Base-by-base conservation (phyloP, 1,139 yeast genomes). In the Eremothecium coryli region DNA sequence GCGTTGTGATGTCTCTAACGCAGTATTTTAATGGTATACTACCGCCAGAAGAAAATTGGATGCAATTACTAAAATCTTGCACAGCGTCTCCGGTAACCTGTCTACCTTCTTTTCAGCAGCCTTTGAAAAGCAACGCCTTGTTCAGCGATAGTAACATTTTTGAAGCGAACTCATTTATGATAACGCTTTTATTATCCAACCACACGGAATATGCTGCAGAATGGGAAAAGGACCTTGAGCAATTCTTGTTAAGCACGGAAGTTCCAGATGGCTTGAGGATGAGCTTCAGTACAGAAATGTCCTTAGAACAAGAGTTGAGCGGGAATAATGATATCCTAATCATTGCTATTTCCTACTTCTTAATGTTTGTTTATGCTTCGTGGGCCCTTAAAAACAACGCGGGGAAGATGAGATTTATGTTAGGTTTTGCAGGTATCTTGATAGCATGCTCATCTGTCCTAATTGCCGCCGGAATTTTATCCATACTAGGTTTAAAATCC, bases 281-380 rank as follows among this genome's bases (percentile, higher is more conserved):
- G 18, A 75, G 82, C 39, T 90, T 77, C 61, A 79, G 73, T 49
- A 84, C 96, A 0, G 96, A 85, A 45, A 69, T 74, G 12, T 86
- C 96, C 0, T 63, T 90, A 21, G 84, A 81, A 31, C 76, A 85
- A 42, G 98, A 90, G 53, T 66, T 90, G 35, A 82, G 78, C 60
- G 75, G 78, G 50, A 82, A 80, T 49, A 80, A 90, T 1, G 97
- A 90, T 53, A 66, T 77, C 4, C 66, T 68, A 38, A 78, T 85
- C 33, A 73, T 90, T 5, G 62, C 73, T 1, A 52, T 82, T 5
- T 86, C 96, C 1, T 90, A 90, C 52, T 40, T 85, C 24, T 68
- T 76, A n/a, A 90, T 90, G 98, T 86, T 90, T 50, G 45, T 84
- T 0, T 90, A 90, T 54, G 93, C 94, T 0, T 80, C 95, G 0